phyloP scores from a whole-genome alignment of 257 asterid genomes.

The Eustoma russellianum region DNA sequence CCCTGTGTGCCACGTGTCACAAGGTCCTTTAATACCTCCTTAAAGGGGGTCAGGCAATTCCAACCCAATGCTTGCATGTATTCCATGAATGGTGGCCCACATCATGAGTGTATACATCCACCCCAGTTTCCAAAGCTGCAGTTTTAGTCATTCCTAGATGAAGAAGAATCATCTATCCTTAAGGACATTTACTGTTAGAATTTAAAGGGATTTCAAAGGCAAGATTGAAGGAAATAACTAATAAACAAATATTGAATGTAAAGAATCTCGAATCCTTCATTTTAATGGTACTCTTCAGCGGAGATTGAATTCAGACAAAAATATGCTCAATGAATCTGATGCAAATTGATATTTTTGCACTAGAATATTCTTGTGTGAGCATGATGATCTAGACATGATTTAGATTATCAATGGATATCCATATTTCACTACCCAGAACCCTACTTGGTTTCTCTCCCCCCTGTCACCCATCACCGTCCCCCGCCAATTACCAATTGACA shows the following conservation, averaged over 20 bases:
- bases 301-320: neutral
- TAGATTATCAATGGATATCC: too few relatives aligned
- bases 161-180: constrained; percentile 12
- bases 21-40: too few relatives aligned
- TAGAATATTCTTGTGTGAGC: too few relatives aligned
- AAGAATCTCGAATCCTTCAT: constrained; percentile 16
- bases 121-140: constrained; percentile 29
- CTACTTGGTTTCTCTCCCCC: too few relatives aligned
- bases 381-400: too few relatives aligned
- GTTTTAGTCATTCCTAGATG: constrained; percentile 20
- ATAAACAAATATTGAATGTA: neutral
- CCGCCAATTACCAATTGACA: neutral
- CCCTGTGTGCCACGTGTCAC: too few relatives aligned
- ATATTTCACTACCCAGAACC: too few relatives aligned
- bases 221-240: constrained; percentile 13
- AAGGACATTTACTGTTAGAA: constrained; percentile 31
- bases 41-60: too few relatives aligned
- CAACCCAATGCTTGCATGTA: constrained; percentile 43
- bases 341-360: too few relatives aligned
- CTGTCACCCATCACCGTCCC: too few relatives aligned
- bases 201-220: constrained; percentile 6
- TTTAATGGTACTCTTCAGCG: constrained; percentile 1
- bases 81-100: constrained; percentile 21
- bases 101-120: constrained; percentile 35
- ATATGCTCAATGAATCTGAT: too few relatives aligned